Base-by-base conservation (phyloP, 305 asterid species). In the Fraxinus floribunda region DNA sequence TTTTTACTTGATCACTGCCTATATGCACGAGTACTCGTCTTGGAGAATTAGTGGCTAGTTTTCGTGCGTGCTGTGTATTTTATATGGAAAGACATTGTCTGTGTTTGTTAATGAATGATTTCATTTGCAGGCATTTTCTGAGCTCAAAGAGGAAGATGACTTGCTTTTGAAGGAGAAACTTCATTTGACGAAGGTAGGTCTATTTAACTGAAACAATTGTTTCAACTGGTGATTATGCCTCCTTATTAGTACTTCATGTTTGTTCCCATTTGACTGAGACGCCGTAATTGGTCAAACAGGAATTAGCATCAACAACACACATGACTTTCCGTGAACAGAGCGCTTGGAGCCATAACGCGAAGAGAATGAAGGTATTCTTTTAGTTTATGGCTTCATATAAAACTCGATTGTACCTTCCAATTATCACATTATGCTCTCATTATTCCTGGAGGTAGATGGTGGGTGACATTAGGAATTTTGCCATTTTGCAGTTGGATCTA, bases 141-240 rank as follows among this genome's bases (percentile, higher is more conserved):
- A 81, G 83, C 87, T 86, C 22, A 83, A 83, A 76, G 89, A 88
- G 62, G 88, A 88, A 77, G 91, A 88, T 71, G 68, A 38, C 73
- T 52, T 77, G 15, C 82, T 86, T 9, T 34, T 83, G 76, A 79
- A 83, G 75, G 89, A 88, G 81, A 80, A 81, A 46, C 78, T 83
- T 5, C 77, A 83, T 29, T 77, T 82, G 16, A 39, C 34, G 55
- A 81, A 81, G 82, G 88, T 81, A 83, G 9, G 76, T 64, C 15
- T 66, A 26, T 10, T 66, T 24, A 29, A 66, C 74, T 26, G 73
- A 64, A 7, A 41, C 49, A 4, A 13, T 29, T 22, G 13, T 7
- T 11, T 77, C 11, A 7, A 2, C 77, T 34, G 8, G 46, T 38
- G 24, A 15, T 35, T 20, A 29, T 64, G 55, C 36, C 64, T 71